A percentile compares a stretch with the other conserved stretches of the same genome.
These are phyloP conservation scores for Tilletia indica DNA, from an alignment of 1,284 basidiomycete genomes.

Conservation along the genomic window DNA sequence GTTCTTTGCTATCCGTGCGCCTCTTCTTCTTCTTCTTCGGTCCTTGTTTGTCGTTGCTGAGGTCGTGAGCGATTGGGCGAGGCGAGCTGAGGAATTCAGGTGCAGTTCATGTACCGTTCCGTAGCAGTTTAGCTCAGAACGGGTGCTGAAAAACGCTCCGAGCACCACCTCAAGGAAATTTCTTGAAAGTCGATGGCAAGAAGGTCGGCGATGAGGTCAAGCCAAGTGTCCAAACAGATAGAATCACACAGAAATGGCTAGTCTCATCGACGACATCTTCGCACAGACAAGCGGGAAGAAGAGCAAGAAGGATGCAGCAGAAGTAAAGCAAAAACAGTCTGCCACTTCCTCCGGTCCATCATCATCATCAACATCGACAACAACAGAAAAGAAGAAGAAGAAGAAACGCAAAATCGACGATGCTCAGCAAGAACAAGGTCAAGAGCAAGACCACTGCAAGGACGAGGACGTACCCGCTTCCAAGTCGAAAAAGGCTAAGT, in stretches of 20 bases:
- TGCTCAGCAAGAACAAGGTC: neutral
- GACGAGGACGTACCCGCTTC: neutral
- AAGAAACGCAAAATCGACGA: constrained; percentile 1
- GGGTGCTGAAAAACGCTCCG: neutral
- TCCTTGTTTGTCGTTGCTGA: too few species aligned
- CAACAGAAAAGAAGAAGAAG: neutral
- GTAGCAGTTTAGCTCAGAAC: too few species aligned
- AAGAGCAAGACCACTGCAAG: neutral
- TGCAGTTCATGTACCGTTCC: too few species aligned
- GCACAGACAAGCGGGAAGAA: constrained; percentile 5
- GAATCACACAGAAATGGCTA: neutral
- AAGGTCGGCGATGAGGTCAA: too few species aligned
- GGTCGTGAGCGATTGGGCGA: too few species aligned
- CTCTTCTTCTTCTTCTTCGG: too few species aligned
- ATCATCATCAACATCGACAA: neutral
- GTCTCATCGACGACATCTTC: constrained; percentile 14
- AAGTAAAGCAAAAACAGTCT: neutral
- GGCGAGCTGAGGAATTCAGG: too few species aligned
- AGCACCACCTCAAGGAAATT: neutral
- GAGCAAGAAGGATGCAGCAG: neutral
- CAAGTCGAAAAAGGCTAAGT: neutral
- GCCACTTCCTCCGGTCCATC: neutral
- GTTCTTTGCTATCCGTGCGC: too few species aligned
- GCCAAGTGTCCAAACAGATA: too few species aligned
- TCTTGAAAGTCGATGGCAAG: too few species aligned